Evolutionary conservation across 1,139 yeast genomes (phyloP), one percentile per base, ranked within the genome.

Genomic region (Protomyces arabidopsidicola): DNA sequence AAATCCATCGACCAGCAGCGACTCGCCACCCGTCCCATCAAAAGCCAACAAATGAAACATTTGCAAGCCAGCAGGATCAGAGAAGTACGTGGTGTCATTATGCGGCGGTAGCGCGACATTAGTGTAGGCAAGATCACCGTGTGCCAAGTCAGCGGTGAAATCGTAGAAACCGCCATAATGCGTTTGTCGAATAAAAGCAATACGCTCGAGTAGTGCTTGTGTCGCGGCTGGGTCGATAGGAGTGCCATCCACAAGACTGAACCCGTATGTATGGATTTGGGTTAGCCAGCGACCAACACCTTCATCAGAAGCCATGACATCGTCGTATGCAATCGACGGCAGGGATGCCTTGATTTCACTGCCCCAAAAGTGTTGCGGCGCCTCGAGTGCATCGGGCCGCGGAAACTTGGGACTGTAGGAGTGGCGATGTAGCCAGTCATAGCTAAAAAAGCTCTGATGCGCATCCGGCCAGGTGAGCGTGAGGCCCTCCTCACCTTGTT

Each of bases 141-240:
- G 85, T 54, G 86, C 80, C 70, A 87, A 76, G 71, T 87, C 89
- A 14, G 89, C 81, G 24, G 91, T 86, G 72, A 87, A 86, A 70
- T 86, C 90, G 90, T 91, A 87, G 74, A 87, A 86, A 2, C 89
- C 90, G 34, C 69, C 91, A 68, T 87, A 87, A 73, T 87, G 91
- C 1, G 93, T 87, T 24, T 86, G 87, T 50, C 88, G 77, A 65
- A 86, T 82, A 71, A 84, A 85, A 64, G 85, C 81, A 67, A 87
- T 79, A 69, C 83, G 76, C 68, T 84, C 84, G 65, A 86, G 82
- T 63, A 87, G 77, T 66, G 75, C 75, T 70, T 85, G 81, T 0
- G 93, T 86, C 31, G 78, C 87, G 68, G 83, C 83, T 0, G 89
- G 84, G 14, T 78, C 76, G 2, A 78, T 83, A 0, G 91, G 91